Evolutionary conservation across 2,329 filamentous ascomycete species (phyloP).

Genomic region (Monosporascus sp.): DNA sequence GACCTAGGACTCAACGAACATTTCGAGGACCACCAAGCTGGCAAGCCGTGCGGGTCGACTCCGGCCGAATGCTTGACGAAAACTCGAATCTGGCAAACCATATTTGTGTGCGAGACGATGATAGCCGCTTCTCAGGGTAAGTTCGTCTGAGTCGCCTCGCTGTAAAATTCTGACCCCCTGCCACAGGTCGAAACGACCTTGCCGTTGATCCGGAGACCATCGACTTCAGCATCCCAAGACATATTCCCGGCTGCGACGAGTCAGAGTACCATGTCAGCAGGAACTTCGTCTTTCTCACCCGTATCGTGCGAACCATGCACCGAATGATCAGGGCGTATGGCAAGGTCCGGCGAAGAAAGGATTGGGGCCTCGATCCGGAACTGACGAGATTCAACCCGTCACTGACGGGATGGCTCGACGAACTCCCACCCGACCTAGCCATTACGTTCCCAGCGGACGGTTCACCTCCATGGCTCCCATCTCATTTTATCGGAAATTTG

Average conservation of each 20-base stretch:
- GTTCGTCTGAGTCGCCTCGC: neutral
- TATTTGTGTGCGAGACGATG: conserved; percentile 86
- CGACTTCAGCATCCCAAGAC: conserved; percentile 64
- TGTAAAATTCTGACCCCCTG: conserved; percentile 9
- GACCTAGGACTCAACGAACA: conserved; percentile 89
- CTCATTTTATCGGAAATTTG: conserved; percentile 83
- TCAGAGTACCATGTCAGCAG: conserved; percentile 73
- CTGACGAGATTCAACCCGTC: conserved; percentile 75
- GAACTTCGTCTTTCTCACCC: conserved; percentile 77
- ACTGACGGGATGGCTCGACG: conserved; percentile 70
- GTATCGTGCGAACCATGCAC: conserved; percentile 72
- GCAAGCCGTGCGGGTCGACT: conserved; percentile 63
- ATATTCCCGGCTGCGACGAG: conserved; percentile 63
- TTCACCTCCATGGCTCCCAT: conserved; percentile 77
- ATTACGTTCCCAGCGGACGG: conserved; percentile 74
- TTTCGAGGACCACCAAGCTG: conserved; percentile 69
- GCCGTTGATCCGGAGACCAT: conserved; percentile 71
- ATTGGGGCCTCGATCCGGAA: conserved; percentile 82
- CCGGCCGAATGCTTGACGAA: conserved; percentile 76
- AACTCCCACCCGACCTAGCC: conserved; percentile 73
- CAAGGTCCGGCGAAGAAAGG: conserved; percentile 65
- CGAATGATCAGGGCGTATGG: conserved; percentile 72
- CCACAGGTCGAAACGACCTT: conserved; percentile 69
- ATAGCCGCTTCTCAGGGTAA: conserved; percentile 88
- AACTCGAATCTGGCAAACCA: conserved; percentile 83